Conservation (phyloP, 495 filamentous ascomycete genomes). For the Achaetomiella virescens region DNA sequence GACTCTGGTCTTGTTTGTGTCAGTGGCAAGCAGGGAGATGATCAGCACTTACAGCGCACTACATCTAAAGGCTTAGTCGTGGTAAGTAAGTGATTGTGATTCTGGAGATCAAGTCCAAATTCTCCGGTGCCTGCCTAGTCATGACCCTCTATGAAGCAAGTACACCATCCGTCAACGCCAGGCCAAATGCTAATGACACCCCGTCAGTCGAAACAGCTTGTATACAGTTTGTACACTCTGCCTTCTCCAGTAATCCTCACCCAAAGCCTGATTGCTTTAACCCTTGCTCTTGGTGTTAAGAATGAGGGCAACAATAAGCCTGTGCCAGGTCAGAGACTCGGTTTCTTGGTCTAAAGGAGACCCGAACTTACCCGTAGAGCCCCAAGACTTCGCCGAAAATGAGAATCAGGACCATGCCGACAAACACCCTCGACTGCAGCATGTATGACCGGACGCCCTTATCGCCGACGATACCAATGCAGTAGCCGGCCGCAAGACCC, state of each 20-base stretch:
- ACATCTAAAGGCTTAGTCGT: no score
- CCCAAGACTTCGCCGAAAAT: constrained; percentile 98
- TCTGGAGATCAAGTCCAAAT: neutral
- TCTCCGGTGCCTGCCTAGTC: constrained; percentile 8
- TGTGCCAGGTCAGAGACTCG: constrained; percentile 10
- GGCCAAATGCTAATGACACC: constrained; percentile 23
- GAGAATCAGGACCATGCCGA: constrained; percentile 96
- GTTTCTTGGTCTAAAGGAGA: neutral
- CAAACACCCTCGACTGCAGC: constrained; percentile 90
- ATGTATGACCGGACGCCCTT: constrained; percentile 90
- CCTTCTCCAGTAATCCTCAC: neutral
- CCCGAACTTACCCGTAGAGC: constrained; percentile 75
- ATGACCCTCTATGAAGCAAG: constrained; percentile 16
- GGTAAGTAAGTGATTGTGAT: neutral
- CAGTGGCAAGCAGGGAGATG: neutral
- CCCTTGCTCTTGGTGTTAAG: constrained; percentile 52
- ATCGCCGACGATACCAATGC: constrained; percentile 93
- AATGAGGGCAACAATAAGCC: constrained; percentile 46
- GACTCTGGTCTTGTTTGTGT: neutral
- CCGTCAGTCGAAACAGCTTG: constrained; percentile 6
- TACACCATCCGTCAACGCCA: constrained; percentile 27
- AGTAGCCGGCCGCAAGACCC: constrained; percentile 92
- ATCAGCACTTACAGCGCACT: neutral
- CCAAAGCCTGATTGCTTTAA: constrained; percentile 20
- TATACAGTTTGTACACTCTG: constrained; percentile 19